Percentiles rank a stretch among this genome's conserved stretches.
phyloP scores from a whole-genome alignment of 2,329 filamentous ascomycete genomes.

The Colletotrichum paranaense region DNA sequence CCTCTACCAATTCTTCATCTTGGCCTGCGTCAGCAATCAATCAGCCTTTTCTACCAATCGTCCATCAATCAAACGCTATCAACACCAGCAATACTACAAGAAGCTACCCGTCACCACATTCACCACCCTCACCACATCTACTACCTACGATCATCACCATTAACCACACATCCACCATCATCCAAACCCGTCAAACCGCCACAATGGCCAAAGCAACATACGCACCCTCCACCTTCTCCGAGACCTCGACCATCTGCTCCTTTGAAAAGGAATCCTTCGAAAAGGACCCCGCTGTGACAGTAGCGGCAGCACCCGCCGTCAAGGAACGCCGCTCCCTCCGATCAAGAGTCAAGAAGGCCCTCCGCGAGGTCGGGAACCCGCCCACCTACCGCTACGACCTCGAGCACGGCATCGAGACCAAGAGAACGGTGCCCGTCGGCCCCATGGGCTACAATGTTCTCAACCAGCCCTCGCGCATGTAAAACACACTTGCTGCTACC shows the following conservation, averaged over 20 bases:
- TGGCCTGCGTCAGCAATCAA: conserved; percentile 30
- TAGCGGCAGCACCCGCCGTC: background rate
- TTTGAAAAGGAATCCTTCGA: conserved; percentile 25
- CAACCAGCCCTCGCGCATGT: conserved; percentile 29
- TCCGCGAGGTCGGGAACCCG: conserved; percentile 27
- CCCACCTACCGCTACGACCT: conserved; percentile 32
- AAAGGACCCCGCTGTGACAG: background rate
- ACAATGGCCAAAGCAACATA: conserved; percentile 23
- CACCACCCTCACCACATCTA: too few species aligned
- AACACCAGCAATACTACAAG: background rate
- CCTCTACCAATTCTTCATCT: background rate
- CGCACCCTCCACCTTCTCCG: conserved; percentile 20
- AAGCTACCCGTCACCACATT: background rate
- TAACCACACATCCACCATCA: background rate
- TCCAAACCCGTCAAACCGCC: background rate
- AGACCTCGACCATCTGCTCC: conserved; percentile 31
- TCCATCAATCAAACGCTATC: background rate
- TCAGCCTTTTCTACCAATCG: conserved; percentile 3
- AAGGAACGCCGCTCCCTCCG: conserved; percentile 22
- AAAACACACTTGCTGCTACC: background rate
- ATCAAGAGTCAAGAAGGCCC: conserved; percentile 23
- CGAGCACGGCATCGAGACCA: conserved; percentile 26
- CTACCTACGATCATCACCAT: background rate
- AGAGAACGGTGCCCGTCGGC: conserved; percentile 10
- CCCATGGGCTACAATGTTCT: conserved; percentile 28